Percentiles rank a stretch among this genome's conserved stretches.
Evolutionary conservation across 2,329 filamentous ascomycete species (phyloP).

Genomic region (Fusarium xylarioides): DNA sequence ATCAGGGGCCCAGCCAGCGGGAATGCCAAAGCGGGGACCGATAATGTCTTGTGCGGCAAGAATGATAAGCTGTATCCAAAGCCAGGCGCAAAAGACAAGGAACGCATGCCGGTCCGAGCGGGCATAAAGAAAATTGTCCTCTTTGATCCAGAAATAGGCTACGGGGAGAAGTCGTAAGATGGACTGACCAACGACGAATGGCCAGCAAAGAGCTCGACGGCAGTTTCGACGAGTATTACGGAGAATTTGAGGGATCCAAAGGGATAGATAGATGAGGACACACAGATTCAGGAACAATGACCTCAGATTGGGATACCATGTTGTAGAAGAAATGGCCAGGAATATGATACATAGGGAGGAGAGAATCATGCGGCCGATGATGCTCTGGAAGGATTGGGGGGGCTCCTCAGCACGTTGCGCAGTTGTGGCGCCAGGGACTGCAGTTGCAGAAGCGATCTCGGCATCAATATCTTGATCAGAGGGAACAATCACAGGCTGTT

Average conservation of each 20-base stretch:
- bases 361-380: conserved; percentile 67
- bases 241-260: conserved; percentile 92
- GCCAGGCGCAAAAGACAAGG: conserved; percentile 70
- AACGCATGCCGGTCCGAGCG: conserved; percentile 74
- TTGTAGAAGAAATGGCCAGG: conserved; percentile 66
- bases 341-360: conserved; percentile 65
- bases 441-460: conserved; percentile 60
- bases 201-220: conserved; percentile 89
- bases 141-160: conserved; percentile 82
- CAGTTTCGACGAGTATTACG: conserved; percentile 92
- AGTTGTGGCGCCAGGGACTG: conserved; percentile 44
- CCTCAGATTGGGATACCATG: conserved; percentile 67
- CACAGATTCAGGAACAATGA: conserved; percentile 69
- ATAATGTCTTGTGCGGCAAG: conserved; percentile 85
- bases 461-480: conserved; percentile 71
- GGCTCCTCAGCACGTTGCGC: conserved; percentile 42
- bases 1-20: conserved; percentile 71
- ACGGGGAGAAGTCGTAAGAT: conserved; percentile 80
- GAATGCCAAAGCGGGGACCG: conserved; percentile 87
- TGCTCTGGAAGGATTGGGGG: conserved; percentile 60
- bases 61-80: conserved; percentile 85
- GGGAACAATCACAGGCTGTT: conserved; percentile 65
- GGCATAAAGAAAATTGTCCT: conserved; percentile 83
- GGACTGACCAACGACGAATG: conserved; percentile 87
- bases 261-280: conserved; percentile 80